Evolutionary conservation across 2,329 filamentous ascomycete genomes (phyloP), one percentile per base, ranked within the genome.

Genomic region (Beauveria sp.): DNA sequence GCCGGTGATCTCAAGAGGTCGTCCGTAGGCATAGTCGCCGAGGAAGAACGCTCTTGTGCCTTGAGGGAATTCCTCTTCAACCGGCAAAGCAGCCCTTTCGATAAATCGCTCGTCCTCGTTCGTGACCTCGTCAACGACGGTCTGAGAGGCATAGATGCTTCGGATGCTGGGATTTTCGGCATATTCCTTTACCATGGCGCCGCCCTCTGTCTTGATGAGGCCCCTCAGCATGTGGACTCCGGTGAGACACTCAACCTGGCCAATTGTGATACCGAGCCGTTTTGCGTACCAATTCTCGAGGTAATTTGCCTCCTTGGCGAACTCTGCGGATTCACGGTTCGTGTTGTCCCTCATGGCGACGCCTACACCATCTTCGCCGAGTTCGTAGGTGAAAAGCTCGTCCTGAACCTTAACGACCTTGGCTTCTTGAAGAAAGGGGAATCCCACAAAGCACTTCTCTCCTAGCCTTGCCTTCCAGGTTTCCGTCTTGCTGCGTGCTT

Each of bases 221-320:
- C 96, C 95, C 73, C 91, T 96, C 60, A 99, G 84, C 83, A 96
- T 95, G 67, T 97, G 90, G 43, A 99, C 92, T 65, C 96, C 89
- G 34, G 97, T 86, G 67, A 98, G 80, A 26, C 92, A 90, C 70
- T 99, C 93, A 6, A 98, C 90, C 24, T 86, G 79, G 47, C 93
- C 92, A 64, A 93, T 92, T 56, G 93, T 83, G 71, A 96, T 91
- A 51, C 91, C 96, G 56, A 99, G 82, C 51, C 93, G 86, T 76
- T 95, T 96, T 76, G 89, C 93, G 76, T 99, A 97, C 70, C 85
- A 87, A 58, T 83, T 88, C 73, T 98, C 93, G 63, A 97, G 90
- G 62, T 86, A 86, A 43, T 87, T 84, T 1, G 95, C 86, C 71
- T 95, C 96, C 76, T 86, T 93, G 69, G 86, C 85, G 83, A 90